Evolutionary conservation across 805 yeast genomes (phyloP).

Genomic region (Monosporozyma yasuniensis): DNA sequence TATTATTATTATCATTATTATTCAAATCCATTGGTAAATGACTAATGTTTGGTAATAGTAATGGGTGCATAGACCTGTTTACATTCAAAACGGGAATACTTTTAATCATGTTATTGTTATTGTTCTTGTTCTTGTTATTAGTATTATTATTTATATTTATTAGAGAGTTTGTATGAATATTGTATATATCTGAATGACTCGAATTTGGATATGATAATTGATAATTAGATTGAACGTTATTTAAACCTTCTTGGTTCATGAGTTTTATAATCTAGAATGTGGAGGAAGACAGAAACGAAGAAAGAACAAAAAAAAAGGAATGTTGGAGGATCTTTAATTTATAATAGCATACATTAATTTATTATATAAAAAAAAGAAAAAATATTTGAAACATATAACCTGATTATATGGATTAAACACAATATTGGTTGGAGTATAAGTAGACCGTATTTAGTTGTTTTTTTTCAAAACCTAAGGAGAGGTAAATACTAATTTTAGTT

Average conservation of each 20-base stretch:
- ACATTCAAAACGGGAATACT: constrained; percentile 5
- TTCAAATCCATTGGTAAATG: not conserved
- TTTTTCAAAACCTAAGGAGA: too few relatives aligned
- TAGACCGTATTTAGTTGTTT: too few relatives aligned
- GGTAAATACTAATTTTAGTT: too few relatives aligned
- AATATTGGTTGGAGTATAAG: too few relatives aligned
- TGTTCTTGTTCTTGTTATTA: not conserved
- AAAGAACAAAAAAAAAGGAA: not conserved
- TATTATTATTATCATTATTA: too few relatives aligned
- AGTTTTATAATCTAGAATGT: not conserved
- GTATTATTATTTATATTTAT: not conserved
- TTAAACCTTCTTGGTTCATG: not conserved
- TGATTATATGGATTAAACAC: too few relatives aligned
- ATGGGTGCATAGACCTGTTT: constrained; percentile 9
- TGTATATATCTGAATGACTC: not conserved
- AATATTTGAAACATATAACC: too few relatives aligned
- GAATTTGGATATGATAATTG: not conserved
- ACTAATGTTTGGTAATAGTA: constrained; percentile 5
- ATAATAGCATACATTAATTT: not conserved
- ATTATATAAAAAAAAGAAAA: too few relatives aligned
- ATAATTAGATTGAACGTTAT: not conserved
- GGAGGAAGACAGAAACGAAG: not conserved
- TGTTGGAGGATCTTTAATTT: too few relatives aligned
- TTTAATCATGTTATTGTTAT: not conserved
- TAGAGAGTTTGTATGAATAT: not conserved